Percentiles rank a stretch among this genome's conserved stretches.
These are phyloP conservation scores for Cadophora sp. DNA, from an alignment of 2,329 filamentous ascomycete genomes.

Conservation along the genomic window DNA sequence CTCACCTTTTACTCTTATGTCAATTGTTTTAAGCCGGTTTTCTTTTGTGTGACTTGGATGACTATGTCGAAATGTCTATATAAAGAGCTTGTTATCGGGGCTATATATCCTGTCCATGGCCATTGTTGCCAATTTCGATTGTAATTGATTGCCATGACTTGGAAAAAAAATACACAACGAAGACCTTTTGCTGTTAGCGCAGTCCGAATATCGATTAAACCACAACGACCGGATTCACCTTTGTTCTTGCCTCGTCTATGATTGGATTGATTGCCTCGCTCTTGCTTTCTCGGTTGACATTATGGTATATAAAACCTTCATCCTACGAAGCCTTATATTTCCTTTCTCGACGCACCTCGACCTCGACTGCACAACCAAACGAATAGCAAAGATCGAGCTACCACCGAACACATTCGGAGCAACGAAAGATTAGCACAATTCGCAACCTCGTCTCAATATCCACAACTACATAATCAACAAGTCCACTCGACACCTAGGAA, in stretches of 20 bases:
- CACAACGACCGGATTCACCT: not conserved
- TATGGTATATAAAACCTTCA: no score
- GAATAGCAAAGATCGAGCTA: no score
- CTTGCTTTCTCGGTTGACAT: not conserved
- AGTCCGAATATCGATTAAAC: not conserved
- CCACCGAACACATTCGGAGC: no score
- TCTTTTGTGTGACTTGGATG: not conserved
- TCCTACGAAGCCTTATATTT: no score
- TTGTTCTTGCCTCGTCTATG: not conserved
- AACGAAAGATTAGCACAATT: no score
- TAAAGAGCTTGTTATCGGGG: no score
- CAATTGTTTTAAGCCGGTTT: not conserved
- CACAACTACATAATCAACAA: not conserved
- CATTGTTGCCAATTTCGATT: no score
- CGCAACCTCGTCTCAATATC: not conserved
- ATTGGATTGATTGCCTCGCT: not conserved
- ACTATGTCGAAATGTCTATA: not conserved
- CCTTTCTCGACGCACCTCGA: no score
- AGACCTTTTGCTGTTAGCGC: not conserved
- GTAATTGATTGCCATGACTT: no score
- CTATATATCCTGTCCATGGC: no score
- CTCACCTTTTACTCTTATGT: not conserved
- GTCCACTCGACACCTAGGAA: not conserved
- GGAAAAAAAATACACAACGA: no score
- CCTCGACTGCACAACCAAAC: no score